These are phyloP conservation scores for Immersiella caudata DNA, from an alignment of 495 filamentous ascomycete genomes.

Conservation along the genomic window DNA sequence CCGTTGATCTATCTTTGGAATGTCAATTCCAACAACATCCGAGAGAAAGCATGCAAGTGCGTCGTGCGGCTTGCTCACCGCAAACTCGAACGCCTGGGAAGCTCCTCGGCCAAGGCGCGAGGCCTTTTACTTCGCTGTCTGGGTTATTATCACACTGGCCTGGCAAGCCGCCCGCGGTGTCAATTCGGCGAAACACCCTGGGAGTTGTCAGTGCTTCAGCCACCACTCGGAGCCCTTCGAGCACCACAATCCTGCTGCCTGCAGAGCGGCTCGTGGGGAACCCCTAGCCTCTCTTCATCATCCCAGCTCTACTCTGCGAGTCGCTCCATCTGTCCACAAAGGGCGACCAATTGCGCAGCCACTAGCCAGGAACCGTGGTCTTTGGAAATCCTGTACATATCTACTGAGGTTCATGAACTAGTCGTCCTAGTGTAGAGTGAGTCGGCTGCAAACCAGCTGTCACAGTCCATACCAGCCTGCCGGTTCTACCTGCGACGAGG, in stretches of 20 bases:
- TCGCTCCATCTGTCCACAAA: background rate
- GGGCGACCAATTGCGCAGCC: background rate
- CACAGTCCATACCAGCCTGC: background rate
- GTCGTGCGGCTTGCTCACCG: background rate
- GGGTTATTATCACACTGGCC: background rate
- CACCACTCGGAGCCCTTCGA: conserved; percentile 27
- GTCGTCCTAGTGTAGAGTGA: no score
- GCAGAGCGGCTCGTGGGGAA: conserved; percentile 13
- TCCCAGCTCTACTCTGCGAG: background rate
- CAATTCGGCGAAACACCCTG: conserved; percentile 25
- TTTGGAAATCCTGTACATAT: background rate
- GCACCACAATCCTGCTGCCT: background rate
- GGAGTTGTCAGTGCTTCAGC: conserved; percentile 8
- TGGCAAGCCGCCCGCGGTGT: conserved; percentile 24
- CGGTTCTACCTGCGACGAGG: background rate
- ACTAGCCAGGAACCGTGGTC: background rate
- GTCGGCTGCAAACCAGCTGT: no score
- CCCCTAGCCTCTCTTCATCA: background rate
- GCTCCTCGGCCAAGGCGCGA: background rate
- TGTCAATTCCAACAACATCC: background rate
- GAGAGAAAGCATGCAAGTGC: background rate
- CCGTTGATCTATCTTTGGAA: conserved; percentile 5
- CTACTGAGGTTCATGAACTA: no score
- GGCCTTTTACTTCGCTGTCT: background rate
- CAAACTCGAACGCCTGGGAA: background rate